phyloP scores from a whole-genome alignment of 805 yeast species.

The Metschnikowia bowlesiae region DNA sequence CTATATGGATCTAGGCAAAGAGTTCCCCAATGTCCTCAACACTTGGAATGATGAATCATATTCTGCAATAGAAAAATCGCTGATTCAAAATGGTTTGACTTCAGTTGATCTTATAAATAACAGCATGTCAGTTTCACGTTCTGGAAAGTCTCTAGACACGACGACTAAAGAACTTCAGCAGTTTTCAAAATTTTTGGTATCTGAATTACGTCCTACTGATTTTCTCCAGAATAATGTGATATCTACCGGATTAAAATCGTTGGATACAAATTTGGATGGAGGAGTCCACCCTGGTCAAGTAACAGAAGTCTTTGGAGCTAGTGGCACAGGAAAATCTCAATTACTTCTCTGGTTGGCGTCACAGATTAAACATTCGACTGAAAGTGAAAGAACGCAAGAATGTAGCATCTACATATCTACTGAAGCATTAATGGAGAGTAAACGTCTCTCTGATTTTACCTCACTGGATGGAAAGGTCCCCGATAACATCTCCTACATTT shows the following conservation, averaged over 20 bases:
- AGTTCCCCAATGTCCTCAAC: not conserved
- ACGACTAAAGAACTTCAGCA: not conserved
- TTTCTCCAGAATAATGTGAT: not conserved
- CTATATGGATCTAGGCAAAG: conserved; percentile 2
- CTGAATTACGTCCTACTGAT: not conserved
- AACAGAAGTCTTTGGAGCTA: conserved; percentile 78
- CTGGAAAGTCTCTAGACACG: not conserved
- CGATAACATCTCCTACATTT: conserved; percentile 46
- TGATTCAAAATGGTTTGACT: not conserved
- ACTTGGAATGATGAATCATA: conserved; percentile 1
- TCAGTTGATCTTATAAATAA: conserved; percentile 1
- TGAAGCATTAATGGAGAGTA: conserved; percentile 67
- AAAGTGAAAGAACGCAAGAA: conserved; percentile 1
- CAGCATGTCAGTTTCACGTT: not conserved
- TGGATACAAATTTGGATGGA: conserved; percentile 11
- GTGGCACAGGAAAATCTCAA: conserved; percentile 86
- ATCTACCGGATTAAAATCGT: conserved; percentile 6
- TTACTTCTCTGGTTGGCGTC: conserved; percentile 59
- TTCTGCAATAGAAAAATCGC: not conserved
- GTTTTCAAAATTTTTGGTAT: not conserved
- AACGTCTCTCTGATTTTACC: conserved; percentile 40
- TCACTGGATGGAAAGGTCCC: conserved; percentile 15
- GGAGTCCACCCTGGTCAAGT: conserved; percentile 14
- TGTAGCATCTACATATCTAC: conserved; percentile 67
- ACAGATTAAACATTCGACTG: not conserved